Conservation (phyloP, 441 rosid genomes). For the Bocquillonia castaneifolia region DNA sequence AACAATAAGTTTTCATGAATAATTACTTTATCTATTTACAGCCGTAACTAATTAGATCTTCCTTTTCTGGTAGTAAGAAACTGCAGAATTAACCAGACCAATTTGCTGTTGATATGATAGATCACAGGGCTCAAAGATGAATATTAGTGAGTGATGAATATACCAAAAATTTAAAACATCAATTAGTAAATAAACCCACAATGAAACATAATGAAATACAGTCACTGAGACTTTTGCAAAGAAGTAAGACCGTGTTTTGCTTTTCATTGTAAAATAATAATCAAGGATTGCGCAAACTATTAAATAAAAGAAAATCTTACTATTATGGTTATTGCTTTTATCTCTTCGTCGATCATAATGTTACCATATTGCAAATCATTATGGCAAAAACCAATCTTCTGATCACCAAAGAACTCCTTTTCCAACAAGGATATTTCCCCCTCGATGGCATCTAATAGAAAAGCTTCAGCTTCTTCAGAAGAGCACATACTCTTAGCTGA, state of each 20-base stretch:
- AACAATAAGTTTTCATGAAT: not conserved
- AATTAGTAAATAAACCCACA: not conserved
- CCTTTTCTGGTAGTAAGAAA: not conserved
- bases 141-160: not conserved
- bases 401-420: slow-evolving; percentile 43
- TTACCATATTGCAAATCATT: slow-evolving; percentile 93
- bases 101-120: not conserved
- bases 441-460: slow-evolving; percentile 56
- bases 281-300: slow-evolving; percentile 5
- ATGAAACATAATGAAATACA: not conserved
- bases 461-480: slow-evolving; percentile 62
- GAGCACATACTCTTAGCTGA: slow-evolving; percentile 54
- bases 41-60: not conserved
- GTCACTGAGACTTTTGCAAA: not conserved
- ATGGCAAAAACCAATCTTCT: slow-evolving; percentile 76
- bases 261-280: not conserved
- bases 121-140: not conserved
- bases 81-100: not conserved
- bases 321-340: slow-evolving; percentile 74
- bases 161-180: not conserved
- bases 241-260: not conserved
- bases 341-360: slow-evolving; percentile 86
- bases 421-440: slow-evolving; percentile 55
- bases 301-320: slow-evolving; percentile 43
- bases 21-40: not conserved